Percentiles rank a stretch among this genome's conserved stretches.
phyloP scores from a whole-genome alignment of 495 filamentous ascomycete genomes.

The Eremomyces bilateralis region DNA sequence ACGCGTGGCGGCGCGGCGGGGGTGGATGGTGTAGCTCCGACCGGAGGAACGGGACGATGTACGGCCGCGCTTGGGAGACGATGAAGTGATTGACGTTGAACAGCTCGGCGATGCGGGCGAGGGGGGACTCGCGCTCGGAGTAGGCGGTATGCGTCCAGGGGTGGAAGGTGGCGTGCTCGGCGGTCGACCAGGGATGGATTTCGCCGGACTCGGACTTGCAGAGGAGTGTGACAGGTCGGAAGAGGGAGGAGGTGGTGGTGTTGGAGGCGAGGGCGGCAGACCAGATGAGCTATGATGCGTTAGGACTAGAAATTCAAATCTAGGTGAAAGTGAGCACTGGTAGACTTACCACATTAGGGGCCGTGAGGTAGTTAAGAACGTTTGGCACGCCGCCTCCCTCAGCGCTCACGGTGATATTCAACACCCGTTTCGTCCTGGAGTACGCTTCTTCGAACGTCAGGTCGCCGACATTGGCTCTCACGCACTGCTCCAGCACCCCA shows the following conservation, averaged over 20 bases:
- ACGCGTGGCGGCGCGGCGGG: conserved; percentile 10
- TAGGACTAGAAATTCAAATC: not conserved
- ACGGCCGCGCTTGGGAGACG: conserved; percentile 56
- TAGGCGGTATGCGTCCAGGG: conserved; percentile 26
- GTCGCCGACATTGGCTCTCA: conserved; percentile 67
- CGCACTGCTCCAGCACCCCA: conserved; percentile 62
- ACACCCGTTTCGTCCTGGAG: conserved; percentile 57
- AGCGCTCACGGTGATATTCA: conserved; percentile 81
- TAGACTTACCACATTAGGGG: conserved; percentile 68
- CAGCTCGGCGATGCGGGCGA: conserved; percentile 66
- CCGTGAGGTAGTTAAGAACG: conserved; percentile 79
- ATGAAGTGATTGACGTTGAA: conserved; percentile 91
- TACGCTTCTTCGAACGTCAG: conserved; percentile 92
- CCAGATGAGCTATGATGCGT: conserved; percentile 47
- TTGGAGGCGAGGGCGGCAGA: conserved; percentile 87
- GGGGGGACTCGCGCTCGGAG: conserved; percentile 36
- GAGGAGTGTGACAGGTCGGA: conserved; percentile 46
- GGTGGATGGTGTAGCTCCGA: conserved; percentile 48
- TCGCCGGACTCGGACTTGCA: conserved; percentile 65
- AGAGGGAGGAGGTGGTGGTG: conserved; percentile 44
- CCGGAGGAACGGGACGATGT: conserved; percentile 66
- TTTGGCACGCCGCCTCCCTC: conserved; percentile 59
- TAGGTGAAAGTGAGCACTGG: not conserved
- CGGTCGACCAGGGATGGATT: conserved; percentile 59
- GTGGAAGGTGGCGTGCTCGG: conserved; percentile 41